A percentile compares a stretch with the other conserved stretches of the same genome.
phyloP scores from a whole-genome alignment of 345 rosid species.

The Abelmoschus esculentus region DNA sequence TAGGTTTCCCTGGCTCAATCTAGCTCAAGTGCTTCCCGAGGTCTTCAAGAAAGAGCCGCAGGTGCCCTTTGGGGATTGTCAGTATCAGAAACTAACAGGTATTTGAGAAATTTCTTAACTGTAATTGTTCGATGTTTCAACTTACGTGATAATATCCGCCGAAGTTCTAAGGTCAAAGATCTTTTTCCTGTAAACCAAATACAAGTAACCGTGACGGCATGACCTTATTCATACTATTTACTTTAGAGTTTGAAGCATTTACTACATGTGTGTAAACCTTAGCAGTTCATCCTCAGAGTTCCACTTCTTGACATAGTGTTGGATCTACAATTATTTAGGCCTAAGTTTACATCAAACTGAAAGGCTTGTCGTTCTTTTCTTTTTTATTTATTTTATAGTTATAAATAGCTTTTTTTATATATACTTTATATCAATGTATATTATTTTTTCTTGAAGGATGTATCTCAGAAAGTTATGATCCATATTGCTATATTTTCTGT shows the following conservation, averaged over 20 bases:
- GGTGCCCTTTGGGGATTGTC: conserved; percentile 98
- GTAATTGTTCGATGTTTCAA: neutral
- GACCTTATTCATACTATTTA: neutral
- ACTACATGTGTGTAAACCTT: neutral
- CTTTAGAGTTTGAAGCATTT: neutral
- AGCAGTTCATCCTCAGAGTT: neutral
- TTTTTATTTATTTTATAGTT: neutral
- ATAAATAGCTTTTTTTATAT: neutral
- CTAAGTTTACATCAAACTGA: neutral
- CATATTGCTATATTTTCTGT: neutral
- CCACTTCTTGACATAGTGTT: neutral
- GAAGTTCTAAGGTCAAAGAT: neutral
- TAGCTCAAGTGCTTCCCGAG: conserved; percentile 72
- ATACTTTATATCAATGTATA: neutral
- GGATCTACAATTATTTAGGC: neutral
- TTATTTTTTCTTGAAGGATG: neutral
- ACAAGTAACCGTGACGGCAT: neutral
- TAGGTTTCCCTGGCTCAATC: conserved; percentile 86
- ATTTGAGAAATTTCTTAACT: neutral
- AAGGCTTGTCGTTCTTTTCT: neutral
- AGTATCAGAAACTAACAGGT: conserved; percentile 94
- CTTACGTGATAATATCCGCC: neutral
- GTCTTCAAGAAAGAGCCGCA: conserved; percentile 98
- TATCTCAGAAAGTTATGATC: neutral
- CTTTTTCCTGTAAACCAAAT: neutral